Evolutionary conservation across 805 yeast genomes (phyloP).

Genomic region (Kodamaea kaohsiungensis): DNA sequence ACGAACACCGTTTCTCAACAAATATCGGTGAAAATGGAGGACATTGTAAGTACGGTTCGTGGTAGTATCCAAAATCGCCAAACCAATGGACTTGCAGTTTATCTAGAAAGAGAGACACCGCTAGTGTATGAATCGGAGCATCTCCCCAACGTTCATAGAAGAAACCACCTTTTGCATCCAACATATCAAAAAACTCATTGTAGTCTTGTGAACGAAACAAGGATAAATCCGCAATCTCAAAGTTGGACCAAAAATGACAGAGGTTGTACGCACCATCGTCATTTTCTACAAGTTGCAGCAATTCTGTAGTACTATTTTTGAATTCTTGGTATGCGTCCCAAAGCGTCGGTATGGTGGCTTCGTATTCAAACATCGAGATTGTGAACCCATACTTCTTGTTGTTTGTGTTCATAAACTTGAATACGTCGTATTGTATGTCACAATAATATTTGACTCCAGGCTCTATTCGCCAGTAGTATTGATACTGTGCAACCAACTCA

Average conservation of each 20-base stretch:
- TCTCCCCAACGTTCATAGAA: slow-evolving; percentile 95
- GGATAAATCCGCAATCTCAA: slow-evolving; percentile 83
- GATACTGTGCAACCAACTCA: slow-evolving; percentile 63
- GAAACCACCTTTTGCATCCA: slow-evolving; percentile 75
- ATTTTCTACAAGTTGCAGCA: slow-evolving; percentile 23
- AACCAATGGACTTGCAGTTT: slow-evolving; percentile 78
- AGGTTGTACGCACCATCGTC: slow-evolving; percentile 56
- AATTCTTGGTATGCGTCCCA: slow-evolving; percentile 72
- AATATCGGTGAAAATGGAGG: slow-evolving; percentile 4
- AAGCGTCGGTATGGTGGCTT: slow-evolving; percentile 78
- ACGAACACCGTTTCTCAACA: slow-evolving; percentile 8
- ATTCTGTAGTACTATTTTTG: slow-evolving; percentile 39
- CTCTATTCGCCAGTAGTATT: slow-evolving; percentile 97
- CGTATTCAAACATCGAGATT: slow-evolving; percentile 72
- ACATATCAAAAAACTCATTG: slow-evolving; percentile 55
- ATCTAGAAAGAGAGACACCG: slow-evolving; percentile 69
- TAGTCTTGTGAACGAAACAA: slow-evolving; percentile 73
- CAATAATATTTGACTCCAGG: slow-evolving; percentile 79
- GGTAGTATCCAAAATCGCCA: slow-evolving; percentile 76
- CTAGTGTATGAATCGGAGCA: slow-evolving; percentile 85
- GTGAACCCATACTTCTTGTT: slow-evolving; percentile 77
- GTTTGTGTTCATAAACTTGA: slow-evolving; percentile 62
- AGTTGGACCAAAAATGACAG: slow-evolving; percentile 90
- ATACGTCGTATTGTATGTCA: slow-evolving; percentile 72
- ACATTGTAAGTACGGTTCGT: slow-evolving; percentile 23